phyloP scores from a whole-genome alignment of 176 grass and related monocot genomes.

The Neostapfia colusana region DNA sequence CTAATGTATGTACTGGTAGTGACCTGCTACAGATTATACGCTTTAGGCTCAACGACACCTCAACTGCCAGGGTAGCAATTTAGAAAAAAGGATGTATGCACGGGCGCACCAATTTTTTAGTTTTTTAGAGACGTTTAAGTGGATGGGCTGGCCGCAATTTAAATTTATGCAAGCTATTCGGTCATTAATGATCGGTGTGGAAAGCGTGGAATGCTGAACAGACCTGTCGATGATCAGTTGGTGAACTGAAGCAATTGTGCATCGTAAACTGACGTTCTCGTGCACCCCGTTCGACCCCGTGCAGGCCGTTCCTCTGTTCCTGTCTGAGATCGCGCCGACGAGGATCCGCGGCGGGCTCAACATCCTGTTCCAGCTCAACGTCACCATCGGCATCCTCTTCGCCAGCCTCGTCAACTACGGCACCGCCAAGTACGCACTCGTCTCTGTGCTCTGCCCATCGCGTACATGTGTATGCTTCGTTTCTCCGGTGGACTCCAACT shows the following conservation, averaged over 20 bases:
- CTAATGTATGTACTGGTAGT: too few relatives aligned
- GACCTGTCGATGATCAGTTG: background rate
- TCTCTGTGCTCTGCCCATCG: background rate
- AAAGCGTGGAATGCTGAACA: too few relatives aligned
- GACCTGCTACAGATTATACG: too few relatives aligned
- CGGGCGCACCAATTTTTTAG: too few relatives aligned
- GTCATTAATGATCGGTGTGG: background rate
- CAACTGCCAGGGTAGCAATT: too few relatives aligned
- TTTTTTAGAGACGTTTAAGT: too few relatives aligned
- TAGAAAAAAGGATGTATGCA: too few relatives aligned
- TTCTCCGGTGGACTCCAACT: background rate
- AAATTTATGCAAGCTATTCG: background rate
- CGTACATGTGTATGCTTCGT: background rate
- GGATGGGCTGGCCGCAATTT: too few relatives aligned
- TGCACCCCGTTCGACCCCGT: background rate
- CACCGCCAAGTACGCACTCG: slow-evolving; percentile 46
- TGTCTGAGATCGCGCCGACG: slow-evolving; percentile 90
- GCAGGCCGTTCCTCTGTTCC: slow-evolving; percentile 90
- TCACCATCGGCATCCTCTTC: slow-evolving; percentile 93
- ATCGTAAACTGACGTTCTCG: background rate
- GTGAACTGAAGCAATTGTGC: too few relatives aligned
- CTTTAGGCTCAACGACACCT: too few relatives aligned
- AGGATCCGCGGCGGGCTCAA: slow-evolving; percentile 83
- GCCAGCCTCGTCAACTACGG: slow-evolving; percentile 82
- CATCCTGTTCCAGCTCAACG: slow-evolving; percentile 95